phyloP scores from a whole-genome alignment of 2,329 filamentous ascomycete genomes.

The Ophiocordyceps camponoti-rufipedis region DNA sequence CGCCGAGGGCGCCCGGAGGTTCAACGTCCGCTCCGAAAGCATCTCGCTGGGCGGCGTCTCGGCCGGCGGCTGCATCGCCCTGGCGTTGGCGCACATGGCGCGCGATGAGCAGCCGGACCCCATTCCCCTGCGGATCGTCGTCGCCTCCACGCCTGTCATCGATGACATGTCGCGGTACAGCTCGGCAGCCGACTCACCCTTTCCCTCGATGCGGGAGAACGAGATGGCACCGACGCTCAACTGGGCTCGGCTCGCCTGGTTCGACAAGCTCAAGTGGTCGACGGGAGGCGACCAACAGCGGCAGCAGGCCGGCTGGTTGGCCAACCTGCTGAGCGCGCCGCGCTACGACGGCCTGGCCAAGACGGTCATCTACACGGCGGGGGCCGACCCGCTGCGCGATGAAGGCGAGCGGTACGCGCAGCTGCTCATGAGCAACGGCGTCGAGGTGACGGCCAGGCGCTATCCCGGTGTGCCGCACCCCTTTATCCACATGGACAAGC shows the following conservation, averaged over 20 bases:
- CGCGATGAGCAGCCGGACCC: constrained; percentile 12
- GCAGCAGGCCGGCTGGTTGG: constrained; percentile 8
- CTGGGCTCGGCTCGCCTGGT: constrained; percentile 23
- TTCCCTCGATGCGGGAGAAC: constrained; percentile 21
- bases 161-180: constrained; percentile 20
- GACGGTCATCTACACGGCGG: constrained; percentile 23
- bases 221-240: constrained; percentile 23
- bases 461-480: constrained; percentile 28
- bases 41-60: constrained; percentile 27
- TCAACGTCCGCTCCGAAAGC: constrained; percentile 17
- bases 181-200: constrained; percentile 17
- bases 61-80: constrained; percentile 22
- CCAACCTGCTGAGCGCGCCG: constrained; percentile 17
- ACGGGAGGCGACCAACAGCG: constrained; percentile 6
- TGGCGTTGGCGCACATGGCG: constrained; percentile 20
- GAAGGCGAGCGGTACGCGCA: constrained; percentile 28
- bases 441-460: constrained; percentile 24
- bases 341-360: constrained; percentile 14
- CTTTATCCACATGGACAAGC: constrained; percentile 28
- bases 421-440: constrained; percentile 22
- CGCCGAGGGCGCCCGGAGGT: constrained; percentile 13
- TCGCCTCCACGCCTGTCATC: constrained; percentile 20
- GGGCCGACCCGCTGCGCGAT: constrained; percentile 26
- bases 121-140: constrained; percentile 18
- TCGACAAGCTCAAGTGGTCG: constrained; percentile 16